These are phyloP conservation scores for Bipolaris zeicola DNA, from an alignment of 2,329 filamentous ascomycete genomes.

Conservation along the genomic window DNA sequence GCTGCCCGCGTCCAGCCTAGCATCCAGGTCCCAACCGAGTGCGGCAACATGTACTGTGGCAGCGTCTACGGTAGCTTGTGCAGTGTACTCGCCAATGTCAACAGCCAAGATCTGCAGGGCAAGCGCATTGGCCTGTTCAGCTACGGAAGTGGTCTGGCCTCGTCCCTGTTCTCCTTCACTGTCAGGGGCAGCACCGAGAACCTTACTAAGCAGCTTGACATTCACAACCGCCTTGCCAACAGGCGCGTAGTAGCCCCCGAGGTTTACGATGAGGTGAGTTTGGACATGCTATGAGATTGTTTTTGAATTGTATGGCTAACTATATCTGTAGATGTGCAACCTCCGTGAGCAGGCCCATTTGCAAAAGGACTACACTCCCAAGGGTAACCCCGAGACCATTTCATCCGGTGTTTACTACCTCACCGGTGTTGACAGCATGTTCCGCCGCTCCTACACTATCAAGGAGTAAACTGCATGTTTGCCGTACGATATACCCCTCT, in stretches of 20 bases:
- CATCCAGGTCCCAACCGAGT: constrained; percentile 58
- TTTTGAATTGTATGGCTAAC: constrained; percentile 33
- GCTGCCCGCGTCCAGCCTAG: constrained; percentile 56
- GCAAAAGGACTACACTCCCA: constrained; percentile 56
- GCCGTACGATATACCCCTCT: constrained; percentile 6
- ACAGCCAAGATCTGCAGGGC: constrained; percentile 53
- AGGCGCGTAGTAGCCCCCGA: constrained; percentile 54
- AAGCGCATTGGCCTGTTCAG: constrained; percentile 60
- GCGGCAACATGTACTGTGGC: constrained; percentile 62
- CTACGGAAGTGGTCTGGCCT: constrained; percentile 59
- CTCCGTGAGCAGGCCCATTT: constrained; percentile 58
- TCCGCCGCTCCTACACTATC: constrained; percentile 56
- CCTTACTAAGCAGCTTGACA: constrained; percentile 55
- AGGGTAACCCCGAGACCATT: constrained; percentile 52
- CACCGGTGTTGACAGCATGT: constrained; percentile 57
- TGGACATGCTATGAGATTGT: constrained; percentile 14
- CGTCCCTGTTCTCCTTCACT: constrained; percentile 57
- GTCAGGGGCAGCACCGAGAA: constrained; percentile 55
- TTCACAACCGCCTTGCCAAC: constrained; percentile 53
- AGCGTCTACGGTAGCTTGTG: constrained; percentile 58
- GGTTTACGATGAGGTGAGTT: constrained; percentile 55
- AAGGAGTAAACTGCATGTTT: constrained; percentile 50
- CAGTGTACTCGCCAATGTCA: constrained; percentile 55
- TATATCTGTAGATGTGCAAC: constrained; percentile 54
- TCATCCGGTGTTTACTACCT: constrained; percentile 59